These are phyloP conservation scores for Aspergillus clavatus DNA, from an alignment of 2,329 filamentous ascomycete species.

Conservation along the genomic window DNA sequence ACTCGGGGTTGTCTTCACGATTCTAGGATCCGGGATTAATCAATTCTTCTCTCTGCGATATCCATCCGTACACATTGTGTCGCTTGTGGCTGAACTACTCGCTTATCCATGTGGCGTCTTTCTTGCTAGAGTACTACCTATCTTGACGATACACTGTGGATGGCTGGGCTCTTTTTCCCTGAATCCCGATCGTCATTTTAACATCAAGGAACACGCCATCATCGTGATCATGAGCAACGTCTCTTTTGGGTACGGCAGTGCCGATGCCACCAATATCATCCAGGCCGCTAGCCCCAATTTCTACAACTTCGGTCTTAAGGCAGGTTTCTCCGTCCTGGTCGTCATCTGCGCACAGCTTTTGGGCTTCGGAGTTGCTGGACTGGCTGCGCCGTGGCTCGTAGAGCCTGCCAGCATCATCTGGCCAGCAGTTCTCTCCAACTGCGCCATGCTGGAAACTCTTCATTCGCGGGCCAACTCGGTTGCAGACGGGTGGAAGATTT, in stretches of 20 bases:
- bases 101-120: conserved; percentile 42
- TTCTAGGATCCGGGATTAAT: conserved; percentile 46
- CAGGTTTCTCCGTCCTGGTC: conserved; percentile 37
- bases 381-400: conserved; percentile 35
- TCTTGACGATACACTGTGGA: conserved; percentile 25
- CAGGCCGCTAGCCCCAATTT: conserved; percentile 37
- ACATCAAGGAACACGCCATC: conserved; percentile 46
- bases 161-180: conserved; percentile 20
- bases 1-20: conserved; percentile 39
- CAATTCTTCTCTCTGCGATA: conserved; percentile 47
- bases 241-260: conserved; percentile 44
- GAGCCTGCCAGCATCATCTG: conserved; percentile 38
- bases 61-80: conserved; percentile 44
- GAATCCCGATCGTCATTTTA: conserved; percentile 44
- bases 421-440: conserved; percentile 37
- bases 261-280: conserved; percentile 45
- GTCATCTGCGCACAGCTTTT: conserved; percentile 38
- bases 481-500: conserved; percentile 37
- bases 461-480: conserved; percentile 36
- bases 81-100: conserved; percentile 44
- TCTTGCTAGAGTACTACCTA: conserved; percentile 38
- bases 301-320: conserved; percentile 39
- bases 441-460: conserved; percentile 35
- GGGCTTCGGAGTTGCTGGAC: conserved; percentile 39
- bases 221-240: conserved; percentile 49